phyloP scores from a whole-genome alignment of 495 filamentous ascomycete genomes.

The Penicillium dipodomyicola region DNA sequence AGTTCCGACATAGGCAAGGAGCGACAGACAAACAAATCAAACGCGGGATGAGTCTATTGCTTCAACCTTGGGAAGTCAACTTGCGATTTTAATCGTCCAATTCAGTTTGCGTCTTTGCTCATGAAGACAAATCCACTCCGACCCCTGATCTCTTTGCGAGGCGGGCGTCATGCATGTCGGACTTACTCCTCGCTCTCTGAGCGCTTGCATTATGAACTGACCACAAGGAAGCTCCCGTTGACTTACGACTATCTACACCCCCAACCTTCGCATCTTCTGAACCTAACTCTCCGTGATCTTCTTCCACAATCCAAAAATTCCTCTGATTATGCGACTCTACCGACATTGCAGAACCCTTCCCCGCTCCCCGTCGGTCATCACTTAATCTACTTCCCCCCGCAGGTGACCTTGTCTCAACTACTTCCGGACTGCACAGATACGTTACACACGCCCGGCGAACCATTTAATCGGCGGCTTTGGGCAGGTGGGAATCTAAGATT shows the following conservation, averaged over 20 bases:
- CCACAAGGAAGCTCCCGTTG: slow-evolving; percentile 52
- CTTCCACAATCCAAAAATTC: slow-evolving; percentile 34
- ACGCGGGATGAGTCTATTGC: slow-evolving; percentile 14
- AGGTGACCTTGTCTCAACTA: slow-evolving; percentile 54
- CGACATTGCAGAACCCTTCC: slow-evolving; percentile 34
- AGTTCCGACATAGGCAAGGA: slow-evolving; percentile 1
- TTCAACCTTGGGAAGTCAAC: background rate
- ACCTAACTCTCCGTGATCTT: slow-evolving; percentile 59
- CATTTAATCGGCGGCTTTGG: slow-evolving; percentile 75
- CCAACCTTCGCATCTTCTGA: slow-evolving; percentile 62
- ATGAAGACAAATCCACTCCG: slow-evolving; percentile 19
- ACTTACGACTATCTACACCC: slow-evolving; percentile 65
- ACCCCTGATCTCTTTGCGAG: slow-evolving; percentile 11
- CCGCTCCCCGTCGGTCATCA: slow-evolving; percentile 55
- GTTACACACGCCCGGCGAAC: slow-evolving; percentile 62
- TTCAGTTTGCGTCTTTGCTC: background rate
- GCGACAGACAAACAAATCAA: slow-evolving; percentile 37
- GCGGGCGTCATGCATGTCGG: slow-evolving; percentile 11
- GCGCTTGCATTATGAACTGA: slow-evolving; percentile 35
- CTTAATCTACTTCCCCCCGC: slow-evolving; percentile 70
- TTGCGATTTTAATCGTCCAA: background rate
- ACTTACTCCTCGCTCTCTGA: slow-evolving; percentile 31
- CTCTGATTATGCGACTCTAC: slow-evolving; percentile 23
- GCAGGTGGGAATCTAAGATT: slow-evolving; percentile 59
- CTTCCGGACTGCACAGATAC: slow-evolving; percentile 71